Percentiles rank a stretch among this genome's conserved stretches.
Conservation (phyloP, 768 basidiomycete genomes). For the Pleurotus giganteus region DNA sequence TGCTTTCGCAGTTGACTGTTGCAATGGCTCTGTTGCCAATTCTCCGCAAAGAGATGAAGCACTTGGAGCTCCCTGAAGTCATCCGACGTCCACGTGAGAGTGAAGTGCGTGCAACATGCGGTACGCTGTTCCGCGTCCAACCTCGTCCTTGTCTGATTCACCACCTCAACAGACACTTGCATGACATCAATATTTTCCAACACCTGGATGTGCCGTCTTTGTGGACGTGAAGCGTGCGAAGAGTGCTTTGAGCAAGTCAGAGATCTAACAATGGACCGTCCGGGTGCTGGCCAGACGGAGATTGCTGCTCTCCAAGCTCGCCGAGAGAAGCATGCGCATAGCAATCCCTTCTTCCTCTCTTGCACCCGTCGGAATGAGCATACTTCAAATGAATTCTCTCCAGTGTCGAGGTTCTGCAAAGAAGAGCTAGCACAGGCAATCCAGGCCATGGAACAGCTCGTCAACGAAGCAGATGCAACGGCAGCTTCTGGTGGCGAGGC, state of each 20-base stretch:
- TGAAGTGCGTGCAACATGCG: conserved; percentile 83
- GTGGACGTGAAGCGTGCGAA: conserved; percentile 86
- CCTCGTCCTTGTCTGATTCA: background rate
- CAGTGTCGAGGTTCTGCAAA: conserved; percentile 74
- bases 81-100: conserved; percentile 75
- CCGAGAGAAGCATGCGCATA: conserved; percentile 59
- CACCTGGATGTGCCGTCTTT: conserved; percentile 88
- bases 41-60: conserved; percentile 61
- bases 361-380: conserved; percentile 76
- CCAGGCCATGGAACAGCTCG: conserved; percentile 61
- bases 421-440: conserved; percentile 66
- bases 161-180: conserved; percentile 77
- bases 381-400: conserved; percentile 62
- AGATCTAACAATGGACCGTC: conserved; percentile 56
- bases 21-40: conserved; percentile 68
- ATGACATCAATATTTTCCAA: conserved; percentile 91
- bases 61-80: conserved; percentile 53
- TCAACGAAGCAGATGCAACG: conserved; percentile 20
- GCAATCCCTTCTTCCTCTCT: conserved; percentile 71
- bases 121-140: conserved; percentile 35
- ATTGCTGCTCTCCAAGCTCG: conserved; percentile 46
- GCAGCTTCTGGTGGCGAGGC: background rate
- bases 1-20: conserved; percentile 52
- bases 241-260: conserved; percentile 76
- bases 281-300: conserved; percentile 46